phyloP scores from a whole-genome alignment of 176 grass and related monocot genomes.

The Tillandsia fasciculata region DNA sequence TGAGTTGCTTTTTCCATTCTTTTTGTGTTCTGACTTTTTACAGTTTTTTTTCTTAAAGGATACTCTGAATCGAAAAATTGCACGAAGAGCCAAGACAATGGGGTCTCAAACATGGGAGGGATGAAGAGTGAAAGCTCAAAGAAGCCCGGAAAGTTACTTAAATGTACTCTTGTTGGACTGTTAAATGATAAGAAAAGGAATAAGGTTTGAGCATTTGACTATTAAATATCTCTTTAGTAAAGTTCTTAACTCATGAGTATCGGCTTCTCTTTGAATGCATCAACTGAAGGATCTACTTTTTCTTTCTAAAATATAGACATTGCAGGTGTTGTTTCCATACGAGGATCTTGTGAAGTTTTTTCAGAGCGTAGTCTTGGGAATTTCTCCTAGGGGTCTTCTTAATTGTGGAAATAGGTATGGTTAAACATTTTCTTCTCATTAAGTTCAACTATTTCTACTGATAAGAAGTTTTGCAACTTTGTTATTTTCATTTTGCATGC shows the following conservation, averaged over 20 bases:
- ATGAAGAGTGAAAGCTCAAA: slow-evolving; percentile 58
- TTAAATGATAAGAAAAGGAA: slow-evolving; percentile 92
- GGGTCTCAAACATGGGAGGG: slow-evolving; percentile 36
- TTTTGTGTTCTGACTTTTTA: not conserved
- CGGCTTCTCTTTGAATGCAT: not conserved
- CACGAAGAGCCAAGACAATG: slow-evolving; percentile 26
- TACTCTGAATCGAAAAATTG: slow-evolving; percentile 25
- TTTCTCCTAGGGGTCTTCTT: slow-evolving; percentile 89
- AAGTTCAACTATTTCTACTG: slow-evolving; percentile 10
- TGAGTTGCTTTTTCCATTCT: not conserved
- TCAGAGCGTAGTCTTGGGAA: slow-evolving; percentile 59
- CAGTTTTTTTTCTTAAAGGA: slow-evolving; percentile 31
- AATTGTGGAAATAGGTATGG: slow-evolving; percentile 99
- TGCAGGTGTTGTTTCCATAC: slow-evolving; percentile 70
- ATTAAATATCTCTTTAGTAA: slow-evolving; percentile 7
- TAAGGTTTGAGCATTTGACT: slow-evolving; percentile 49
- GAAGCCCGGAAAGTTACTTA: slow-evolving; percentile 72
- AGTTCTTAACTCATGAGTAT: not conserved
- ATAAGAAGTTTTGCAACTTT: not conserved
- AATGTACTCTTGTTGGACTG: slow-evolving; percentile 72
- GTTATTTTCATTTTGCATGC: not conserved
- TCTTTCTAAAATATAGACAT: slow-evolving; percentile 19
- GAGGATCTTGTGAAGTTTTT: slow-evolving; percentile 97
- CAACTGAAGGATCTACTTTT: slow-evolving; percentile 5
- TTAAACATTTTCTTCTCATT: slow-evolving; percentile 14